Evolutionary conservation across 2,329 filamentous ascomycete genomes (phyloP).

Genomic region (Colletotrichum sp.): DNA sequence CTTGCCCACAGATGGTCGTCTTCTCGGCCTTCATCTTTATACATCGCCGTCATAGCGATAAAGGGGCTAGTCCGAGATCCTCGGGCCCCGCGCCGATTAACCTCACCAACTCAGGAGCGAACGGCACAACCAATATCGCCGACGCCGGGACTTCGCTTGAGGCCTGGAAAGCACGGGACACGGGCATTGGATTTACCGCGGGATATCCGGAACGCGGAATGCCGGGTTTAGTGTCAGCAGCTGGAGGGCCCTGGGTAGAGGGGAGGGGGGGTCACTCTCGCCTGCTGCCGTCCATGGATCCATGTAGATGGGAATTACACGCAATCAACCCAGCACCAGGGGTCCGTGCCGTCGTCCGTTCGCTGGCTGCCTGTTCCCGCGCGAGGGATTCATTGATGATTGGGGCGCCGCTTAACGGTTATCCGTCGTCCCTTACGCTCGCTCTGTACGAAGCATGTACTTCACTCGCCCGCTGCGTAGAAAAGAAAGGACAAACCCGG

Average conservation of each 20-base stretch:
- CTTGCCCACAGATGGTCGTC: neutral
- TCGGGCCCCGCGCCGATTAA: neutral
- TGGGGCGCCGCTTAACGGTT: neutral
- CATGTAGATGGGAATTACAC: neutral
- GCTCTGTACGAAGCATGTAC: neutral
- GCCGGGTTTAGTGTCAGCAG: neutral
- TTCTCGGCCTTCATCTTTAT: neutral
- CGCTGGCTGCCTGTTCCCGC: neutral
- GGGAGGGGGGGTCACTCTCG: neutral
- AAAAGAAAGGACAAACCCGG: neutral
- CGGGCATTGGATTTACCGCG: neutral
- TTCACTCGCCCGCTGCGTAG: neutral
- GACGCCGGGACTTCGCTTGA: neutral
- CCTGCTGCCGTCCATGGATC: neutral
- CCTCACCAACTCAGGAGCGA: neutral
- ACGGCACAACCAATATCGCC: neutral
- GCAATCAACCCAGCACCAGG: neutral
- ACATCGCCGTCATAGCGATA: neutral
- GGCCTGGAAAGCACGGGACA: neutral
- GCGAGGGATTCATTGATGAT: neutral
- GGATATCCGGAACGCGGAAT: neutral
- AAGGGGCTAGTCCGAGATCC: neutral
- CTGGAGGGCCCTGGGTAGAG: neutral
- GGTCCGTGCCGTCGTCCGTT: neutral
- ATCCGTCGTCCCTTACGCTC: neutral